Evolutionary conservation across 805 yeast genomes (phyloP), one percentile per base, ranked within the genome.

Genomic region (Suhomyces canberraensis): DNA sequence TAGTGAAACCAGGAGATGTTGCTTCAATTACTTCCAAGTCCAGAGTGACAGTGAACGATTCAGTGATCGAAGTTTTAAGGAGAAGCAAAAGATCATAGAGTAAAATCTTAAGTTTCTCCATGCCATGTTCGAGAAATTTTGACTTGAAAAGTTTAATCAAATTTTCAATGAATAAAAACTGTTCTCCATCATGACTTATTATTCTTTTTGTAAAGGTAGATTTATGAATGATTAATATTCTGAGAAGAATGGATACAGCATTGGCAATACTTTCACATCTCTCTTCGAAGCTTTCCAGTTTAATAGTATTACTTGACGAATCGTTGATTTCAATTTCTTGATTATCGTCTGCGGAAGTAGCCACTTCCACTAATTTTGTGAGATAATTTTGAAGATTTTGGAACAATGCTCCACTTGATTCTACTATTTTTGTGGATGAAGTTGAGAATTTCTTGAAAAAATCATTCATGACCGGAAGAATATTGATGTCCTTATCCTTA

Each of bases 171-270:
- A 80, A 75, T 8, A 50, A 60, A 37, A 75, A 75, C 29, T 71
- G 70, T 58, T 52, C 55, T 52, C 68, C 42, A 46, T 39, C 71
- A 48, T 52, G 73, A 34, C 64, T 41, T 1, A 78, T 62, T n/a
- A 73, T 52, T 5, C 67, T 61, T 13, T 42, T 40, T 3, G 74
- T 73, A 25, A 81, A 56, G 14, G 74, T 66, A 3, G 60, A 53
- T 48, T 76, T 76, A 52, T 80, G 85, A 32, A 80, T 73, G 31
- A 78, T 67, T n/a, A 80, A 58, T 11, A 80, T 74, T 39, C 79
- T 64, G 40, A 79, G 60, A 41, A 76, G 66, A 18, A 78, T 61
- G 6, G 75, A 67, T 4, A 79, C 64, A 0, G 77, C 46, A 45
- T 44, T 44, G 26, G 53, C 45, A 4, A 59, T 22, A 17, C 42